phyloP scores from a whole-genome alignment of 768 basidiomycete species.

The Polyporus arcularius region DNA sequence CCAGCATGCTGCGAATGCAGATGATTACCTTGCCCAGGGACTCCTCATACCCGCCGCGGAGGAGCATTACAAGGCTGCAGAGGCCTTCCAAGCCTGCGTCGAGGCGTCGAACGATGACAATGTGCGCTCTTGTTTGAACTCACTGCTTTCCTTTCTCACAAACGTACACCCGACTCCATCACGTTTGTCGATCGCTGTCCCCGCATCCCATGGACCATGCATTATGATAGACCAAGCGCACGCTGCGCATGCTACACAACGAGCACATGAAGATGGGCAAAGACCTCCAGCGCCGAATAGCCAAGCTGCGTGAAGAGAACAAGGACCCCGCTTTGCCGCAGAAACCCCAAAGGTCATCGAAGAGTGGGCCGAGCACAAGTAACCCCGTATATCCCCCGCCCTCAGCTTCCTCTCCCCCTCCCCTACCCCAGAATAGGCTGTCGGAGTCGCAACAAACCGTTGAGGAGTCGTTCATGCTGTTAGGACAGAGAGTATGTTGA shows the following conservation, averaged over 20 bases:
- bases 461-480: constrained; percentile 88
- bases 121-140: constrained; percentile 41
- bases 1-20: constrained; percentile 79
- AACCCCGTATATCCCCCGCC: constrained; percentile 23
- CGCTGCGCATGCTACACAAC: constrained; percentile 71
- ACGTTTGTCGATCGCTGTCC: background rate
- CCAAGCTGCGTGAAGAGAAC: constrained; percentile 72
- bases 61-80: constrained; percentile 75
- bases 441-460: constrained; percentile 55
- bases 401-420: constrained; percentile 44
- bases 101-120: constrained; percentile 74
- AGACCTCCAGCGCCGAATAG: constrained; percentile 71
- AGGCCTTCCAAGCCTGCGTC: constrained; percentile 71
- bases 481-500: constrained; percentile 61
- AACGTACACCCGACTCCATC: background rate
- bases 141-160: constrained; percentile 1
- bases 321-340: constrained; percentile 78
- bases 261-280: constrained; percentile 72
- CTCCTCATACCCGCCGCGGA: constrained; percentile 71
- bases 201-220: constrained; percentile 3
- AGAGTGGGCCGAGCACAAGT: constrained; percentile 21
- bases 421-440: constrained; percentile 48
- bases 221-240: constrained; percentile 65
- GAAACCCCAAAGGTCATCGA: constrained; percentile 42
- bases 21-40: constrained; percentile 67